phyloP scores from a whole-genome alignment of 768 basidiomycete genomes.

The Boletus sp. region DNA sequence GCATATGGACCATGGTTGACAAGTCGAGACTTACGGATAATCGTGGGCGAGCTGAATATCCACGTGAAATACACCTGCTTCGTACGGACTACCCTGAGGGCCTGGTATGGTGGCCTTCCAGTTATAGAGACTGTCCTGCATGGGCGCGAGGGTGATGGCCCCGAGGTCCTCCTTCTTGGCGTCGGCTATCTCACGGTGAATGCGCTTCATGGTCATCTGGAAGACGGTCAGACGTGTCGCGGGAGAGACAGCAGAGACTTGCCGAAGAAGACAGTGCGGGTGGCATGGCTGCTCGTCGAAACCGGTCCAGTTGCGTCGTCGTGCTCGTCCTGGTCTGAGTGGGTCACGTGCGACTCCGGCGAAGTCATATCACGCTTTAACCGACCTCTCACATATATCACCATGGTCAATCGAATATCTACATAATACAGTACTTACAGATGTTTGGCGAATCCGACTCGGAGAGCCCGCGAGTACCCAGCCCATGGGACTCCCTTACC shows the following conservation, averaged over 20 bases:
- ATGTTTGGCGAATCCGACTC: conserved; percentile 87
- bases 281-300: conserved; percentile 21
- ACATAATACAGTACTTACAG: not conserved
- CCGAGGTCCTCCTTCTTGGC: conserved; percentile 83
- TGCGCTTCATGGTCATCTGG: conserved; percentile 75
- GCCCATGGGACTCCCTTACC: conserved; percentile 80
- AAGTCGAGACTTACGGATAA: conserved; percentile 58
- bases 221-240: conserved; percentile 4
- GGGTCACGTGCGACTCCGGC: conserved; percentile 15
- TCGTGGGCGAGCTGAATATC: conserved; percentile 66
- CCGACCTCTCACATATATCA: conserved; percentile 4
- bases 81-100: conserved; percentile 79
- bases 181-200: conserved; percentile 79
- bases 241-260: not conserved
- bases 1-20: conserved; percentile 3
- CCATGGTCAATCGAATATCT: conserved; percentile 62
- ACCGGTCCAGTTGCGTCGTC: not conserved
- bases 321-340: not conserved
- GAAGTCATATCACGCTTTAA: conserved; percentile 1
- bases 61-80: conserved; percentile 72
- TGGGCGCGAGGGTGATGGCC: conserved; percentile 63
- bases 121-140: conserved; percentile 60
- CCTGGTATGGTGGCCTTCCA: conserved; percentile 83
- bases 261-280: conserved; percentile 24
- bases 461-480: conserved; percentile 75